Evolutionary conservation across 257 asterid species (phyloP), one percentile per base, ranked within the genome.

Genomic region (Jasminum sambac): DNA sequence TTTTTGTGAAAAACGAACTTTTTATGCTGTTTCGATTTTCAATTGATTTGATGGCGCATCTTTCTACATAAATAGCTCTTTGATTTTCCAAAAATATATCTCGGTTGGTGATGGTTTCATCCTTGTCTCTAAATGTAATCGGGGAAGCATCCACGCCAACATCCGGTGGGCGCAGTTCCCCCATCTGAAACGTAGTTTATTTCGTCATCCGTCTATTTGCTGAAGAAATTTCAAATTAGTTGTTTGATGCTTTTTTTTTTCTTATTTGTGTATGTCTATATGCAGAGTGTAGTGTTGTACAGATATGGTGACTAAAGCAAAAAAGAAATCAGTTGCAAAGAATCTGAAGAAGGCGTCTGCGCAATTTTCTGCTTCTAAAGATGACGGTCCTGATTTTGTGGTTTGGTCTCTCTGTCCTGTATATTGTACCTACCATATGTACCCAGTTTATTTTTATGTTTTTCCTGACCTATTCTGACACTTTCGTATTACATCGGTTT

Each of bases 301-400:
- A 59, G 77, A 72, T 41, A 86, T 86, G 91, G 87, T 84, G 41
- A 68, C 42, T 13, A 86, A 86, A 64, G 87, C 94, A 11, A 89
- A 75, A 73, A 89, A 83, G 82, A 78, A 81, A 74, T 74, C 81
- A 11, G 65, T 44, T 16, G 48, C 52, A 64, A 84, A 83, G 80
- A 79, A 42, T 57, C 14, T 82, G 86, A 88, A 86, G 78, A 84
- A 82, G 76, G 82, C 82, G 0, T 77, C 93, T 9, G 79, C 84
- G 21, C 76, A 79, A 66, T 71, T 81, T 42, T 77, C 90, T 16
- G 76, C 80, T 64, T 44, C 86, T 74, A 85, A 74, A 67, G 87
- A 74, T 23, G 84, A 77, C 6, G 60, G 85, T 24, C 78, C 80
- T 70, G 95, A 89, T 75, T 89, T 79, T 75, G 69, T 91, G 94